Conservation (phyloP, 1,284 basidiomycete genomes). For the Neonothopanus nambi region DNA sequence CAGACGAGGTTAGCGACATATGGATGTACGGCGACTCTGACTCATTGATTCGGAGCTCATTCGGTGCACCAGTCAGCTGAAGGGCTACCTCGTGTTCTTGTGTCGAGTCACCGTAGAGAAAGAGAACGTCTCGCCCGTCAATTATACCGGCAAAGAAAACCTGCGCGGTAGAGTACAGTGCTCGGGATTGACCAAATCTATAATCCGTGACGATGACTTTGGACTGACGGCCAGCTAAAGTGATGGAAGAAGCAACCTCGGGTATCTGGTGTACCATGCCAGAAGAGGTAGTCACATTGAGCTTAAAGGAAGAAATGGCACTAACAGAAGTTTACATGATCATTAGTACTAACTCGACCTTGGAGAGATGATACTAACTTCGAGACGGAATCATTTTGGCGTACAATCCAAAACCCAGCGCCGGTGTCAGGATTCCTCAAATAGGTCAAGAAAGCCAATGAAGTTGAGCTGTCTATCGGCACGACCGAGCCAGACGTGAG, state of each 20-base stretch:
- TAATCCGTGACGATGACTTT: slow-evolving; percentile 72
- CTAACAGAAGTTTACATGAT: slow-evolving; percentile 30
- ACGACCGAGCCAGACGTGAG: slow-evolving; percentile 37
- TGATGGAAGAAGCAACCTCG: slow-evolving; percentile 47
- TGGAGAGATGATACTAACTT: slow-evolving; percentile 43
- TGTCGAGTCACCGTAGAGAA: slow-evolving; percentile 60
- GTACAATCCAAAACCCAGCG: slow-evolving; percentile 67
- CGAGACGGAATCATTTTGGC: slow-evolving; percentile 67
- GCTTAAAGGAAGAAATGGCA: slow-evolving; percentile 48
- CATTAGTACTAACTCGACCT: background rate
- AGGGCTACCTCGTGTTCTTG: slow-evolving; percentile 65
- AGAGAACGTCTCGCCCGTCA: slow-evolving; percentile 65
- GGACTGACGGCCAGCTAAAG: slow-evolving; percentile 66
- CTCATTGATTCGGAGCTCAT: slow-evolving; percentile 24
- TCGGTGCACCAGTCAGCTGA: slow-evolving; percentile 44
- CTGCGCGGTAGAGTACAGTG: slow-evolving; percentile 67
- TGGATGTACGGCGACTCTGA: background rate
- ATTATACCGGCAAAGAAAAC: slow-evolving; percentile 69
- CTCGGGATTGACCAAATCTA: slow-evolving; percentile 56
- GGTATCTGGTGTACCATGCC: slow-evolving; percentile 55
- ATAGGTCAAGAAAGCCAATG: slow-evolving; percentile 59
- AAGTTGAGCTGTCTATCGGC: slow-evolving; percentile 32
- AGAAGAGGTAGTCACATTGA: slow-evolving; percentile 54
- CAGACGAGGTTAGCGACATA: background rate
- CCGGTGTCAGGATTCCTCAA: slow-evolving; percentile 66